phyloP scores from a whole-genome alignment of 169 alveolate species.

The Eimeria praecox region DNA sequence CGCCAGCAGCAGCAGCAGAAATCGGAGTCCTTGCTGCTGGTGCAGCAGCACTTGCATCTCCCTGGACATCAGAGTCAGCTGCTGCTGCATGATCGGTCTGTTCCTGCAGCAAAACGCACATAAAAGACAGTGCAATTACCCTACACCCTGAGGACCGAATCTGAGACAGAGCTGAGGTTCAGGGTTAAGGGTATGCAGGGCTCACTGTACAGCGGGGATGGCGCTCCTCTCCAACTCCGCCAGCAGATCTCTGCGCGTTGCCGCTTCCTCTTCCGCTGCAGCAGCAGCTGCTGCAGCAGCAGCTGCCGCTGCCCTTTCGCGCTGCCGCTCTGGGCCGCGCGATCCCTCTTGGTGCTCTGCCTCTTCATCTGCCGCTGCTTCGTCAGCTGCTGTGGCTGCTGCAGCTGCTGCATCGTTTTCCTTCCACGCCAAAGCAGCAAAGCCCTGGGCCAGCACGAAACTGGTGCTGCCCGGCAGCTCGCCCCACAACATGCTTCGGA shows the following conservation, averaged over 20 bases:
- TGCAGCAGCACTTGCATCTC: constrained; percentile 61
- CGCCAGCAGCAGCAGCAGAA: constrained; percentile 50
- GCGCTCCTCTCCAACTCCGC: constrained; percentile 34
- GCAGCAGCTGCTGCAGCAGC: constrained; percentile 48
- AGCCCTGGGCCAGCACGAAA: constrained; percentile 37
- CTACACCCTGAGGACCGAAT: background rate
- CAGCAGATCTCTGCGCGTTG: constrained; percentile 36
- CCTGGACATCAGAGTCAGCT: constrained; percentile 12
- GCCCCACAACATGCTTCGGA: constrained; percentile 51
- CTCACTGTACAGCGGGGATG: background rate
- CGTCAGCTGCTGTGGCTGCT: background rate
- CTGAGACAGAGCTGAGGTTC: background rate
- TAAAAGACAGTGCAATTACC: background rate
- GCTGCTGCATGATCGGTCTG: constrained; percentile 32
- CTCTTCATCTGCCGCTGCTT: constrained; percentile 4
- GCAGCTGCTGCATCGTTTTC: constrained; percentile 47
- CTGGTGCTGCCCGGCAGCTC: constrained; percentile 68
- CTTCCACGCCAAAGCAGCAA: constrained; percentile 71
- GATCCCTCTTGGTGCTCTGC: background rate
- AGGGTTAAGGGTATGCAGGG: background rate
- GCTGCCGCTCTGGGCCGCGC: constrained; percentile 7
- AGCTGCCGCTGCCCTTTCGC: constrained; percentile 42
- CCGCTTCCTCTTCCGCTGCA: constrained; percentile 68
- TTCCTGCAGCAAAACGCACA: background rate
- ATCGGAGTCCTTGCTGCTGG: constrained; percentile 30